These are phyloP conservation scores for Candida sanyiensis DNA, from an alignment of 805 yeast species.

Conservation along the genomic window DNA sequence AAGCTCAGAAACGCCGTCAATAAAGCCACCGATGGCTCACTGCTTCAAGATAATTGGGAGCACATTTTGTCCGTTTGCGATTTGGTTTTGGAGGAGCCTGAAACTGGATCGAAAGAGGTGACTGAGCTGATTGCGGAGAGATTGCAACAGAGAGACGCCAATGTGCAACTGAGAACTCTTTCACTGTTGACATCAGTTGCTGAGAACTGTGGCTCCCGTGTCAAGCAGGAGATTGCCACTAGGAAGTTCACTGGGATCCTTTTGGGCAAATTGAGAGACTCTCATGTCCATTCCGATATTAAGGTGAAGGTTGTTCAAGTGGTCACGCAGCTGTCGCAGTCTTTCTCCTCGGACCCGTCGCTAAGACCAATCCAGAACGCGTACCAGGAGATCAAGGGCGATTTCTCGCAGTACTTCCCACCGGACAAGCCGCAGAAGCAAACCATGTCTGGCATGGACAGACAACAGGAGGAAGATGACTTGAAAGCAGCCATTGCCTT, in stretches of 20 bases:
- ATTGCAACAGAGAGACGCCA: constrained; percentile 51
- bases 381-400: constrained; percentile 39
- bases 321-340: constrained; percentile 56
- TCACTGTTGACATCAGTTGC: constrained; percentile 55
- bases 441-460: constrained; percentile 39
- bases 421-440: constrained; percentile 60
- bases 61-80: constrained; percentile 62
- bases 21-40: constrained; percentile 59
- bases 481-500: constrained; percentile 68
- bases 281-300: constrained; percentile 56
- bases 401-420: constrained; percentile 35
- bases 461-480: constrained; percentile 68
- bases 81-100: constrained; percentile 54
- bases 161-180: constrained; percentile 55
- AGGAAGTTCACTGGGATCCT: constrained; percentile 45
- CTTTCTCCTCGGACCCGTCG: constrained; percentile 72
- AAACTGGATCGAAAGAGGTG: constrained; percentile 41
- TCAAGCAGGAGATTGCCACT: constrained; percentile 58
- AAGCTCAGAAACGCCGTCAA: constrained; percentile 6
- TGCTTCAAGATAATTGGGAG: constrained; percentile 66
- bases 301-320: constrained; percentile 62
- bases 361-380: constrained; percentile 64
- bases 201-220: constrained; percentile 71
- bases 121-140: constrained; percentile 43
- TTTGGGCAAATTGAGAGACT: constrained; percentile 45